Base-by-base conservation (phyloP, 176 grass and related monocot species). In the Luzula sylvatica region DNA sequence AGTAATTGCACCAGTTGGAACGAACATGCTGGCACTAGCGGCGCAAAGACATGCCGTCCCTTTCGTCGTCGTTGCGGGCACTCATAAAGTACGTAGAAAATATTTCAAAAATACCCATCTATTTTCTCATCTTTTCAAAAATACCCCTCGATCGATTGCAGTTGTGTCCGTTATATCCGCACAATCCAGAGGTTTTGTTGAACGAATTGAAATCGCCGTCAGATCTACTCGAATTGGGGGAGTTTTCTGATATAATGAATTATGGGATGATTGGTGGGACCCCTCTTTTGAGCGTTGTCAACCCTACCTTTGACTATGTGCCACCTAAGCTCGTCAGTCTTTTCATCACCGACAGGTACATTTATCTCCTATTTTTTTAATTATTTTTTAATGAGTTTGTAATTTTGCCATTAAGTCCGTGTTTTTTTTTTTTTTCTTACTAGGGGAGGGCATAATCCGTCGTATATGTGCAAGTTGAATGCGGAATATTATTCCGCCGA, bases 41-140 rank as follows among this genome's bases (percentile, higher is more conserved):
- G 92, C 92, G 57, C 85, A 98, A 76, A 89, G 81, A 68, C 92
- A 98, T 68, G 85, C 92, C 56, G 92, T 90, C 35, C 92, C 92
- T 53, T 90, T 98, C 67, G 92, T 98, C 16, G 92, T 98, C 8
- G 72, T 98, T 80, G 92, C 81, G 52, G 92, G 92, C 15, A 89
- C 81, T n/a, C 92, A 90, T 53, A 98, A 98, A 84, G 92, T 88
- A 62, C 15, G 21, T 32, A 32, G 8, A 32, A 32, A 32, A 32
- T 4, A 32, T 32, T 8, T 32, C 29, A 32, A 32, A 32, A 32
- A 32, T 3, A 32, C 29, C 29, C 29, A 32, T 32, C 29, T 32
- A 32, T 32, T 52, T 52, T 56, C 52, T 56, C 26, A 12, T 27
- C 18, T 24, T n/a, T 53, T 11, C 22, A 20, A 18, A 53, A 53